Percentiles rank a stretch among this genome's conserved stretches.
phyloP scores from a whole-genome alignment of 2,329 filamentous ascomycete genomes.

The Nemania sp. region DNA sequence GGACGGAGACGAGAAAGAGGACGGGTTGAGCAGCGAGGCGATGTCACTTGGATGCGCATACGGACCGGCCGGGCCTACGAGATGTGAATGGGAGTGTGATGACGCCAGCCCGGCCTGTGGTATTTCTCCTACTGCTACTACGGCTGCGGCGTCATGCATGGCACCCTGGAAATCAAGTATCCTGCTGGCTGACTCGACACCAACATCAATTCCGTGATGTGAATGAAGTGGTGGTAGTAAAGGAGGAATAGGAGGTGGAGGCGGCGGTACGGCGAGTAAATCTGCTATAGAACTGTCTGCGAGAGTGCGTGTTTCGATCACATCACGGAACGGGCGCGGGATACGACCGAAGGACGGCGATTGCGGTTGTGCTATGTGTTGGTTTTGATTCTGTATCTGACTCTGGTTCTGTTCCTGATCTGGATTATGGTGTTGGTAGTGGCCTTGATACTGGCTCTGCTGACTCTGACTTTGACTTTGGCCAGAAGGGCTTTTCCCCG shows the following conservation, averaged over 20 bases:
- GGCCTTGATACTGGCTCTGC: constrained; percentile 23
- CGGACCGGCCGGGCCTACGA: constrained; percentile 38
- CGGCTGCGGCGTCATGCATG: constrained; percentile 25
- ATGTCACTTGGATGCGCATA: constrained; percentile 56
- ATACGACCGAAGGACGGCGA: constrained; percentile 9
- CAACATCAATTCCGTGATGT: constrained; percentile 26
- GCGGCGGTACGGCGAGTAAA: constrained; percentile 26
- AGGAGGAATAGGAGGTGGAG: too few relatives aligned
- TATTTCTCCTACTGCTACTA: too few relatives aligned
- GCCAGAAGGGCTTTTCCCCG: constrained; percentile 19
- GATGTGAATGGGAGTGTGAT: constrained; percentile 29
- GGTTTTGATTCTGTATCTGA: constrained; percentile 14
- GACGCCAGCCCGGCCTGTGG: too few relatives aligned
- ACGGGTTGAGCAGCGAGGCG: constrained; percentile 47
- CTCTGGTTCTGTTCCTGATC: constrained; percentile 23
- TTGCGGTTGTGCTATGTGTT: constrained; percentile 8
- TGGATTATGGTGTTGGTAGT: constrained; percentile 16
- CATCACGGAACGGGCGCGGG: constrained; percentile 27
- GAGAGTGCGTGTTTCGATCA: constrained; percentile 24
- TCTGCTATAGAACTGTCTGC: constrained; percentile 18
- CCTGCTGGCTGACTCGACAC: constrained; percentile 30
- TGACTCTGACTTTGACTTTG: constrained; percentile 24
- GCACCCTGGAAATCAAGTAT: constrained; percentile 31
- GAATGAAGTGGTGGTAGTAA: constrained; percentile 19
- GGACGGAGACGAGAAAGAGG: constrained; percentile 26